These are phyloP conservation scores for Cucumis cinereus DNA, from an alignment of 306 rosid species.

Conservation along the genomic window DNA sequence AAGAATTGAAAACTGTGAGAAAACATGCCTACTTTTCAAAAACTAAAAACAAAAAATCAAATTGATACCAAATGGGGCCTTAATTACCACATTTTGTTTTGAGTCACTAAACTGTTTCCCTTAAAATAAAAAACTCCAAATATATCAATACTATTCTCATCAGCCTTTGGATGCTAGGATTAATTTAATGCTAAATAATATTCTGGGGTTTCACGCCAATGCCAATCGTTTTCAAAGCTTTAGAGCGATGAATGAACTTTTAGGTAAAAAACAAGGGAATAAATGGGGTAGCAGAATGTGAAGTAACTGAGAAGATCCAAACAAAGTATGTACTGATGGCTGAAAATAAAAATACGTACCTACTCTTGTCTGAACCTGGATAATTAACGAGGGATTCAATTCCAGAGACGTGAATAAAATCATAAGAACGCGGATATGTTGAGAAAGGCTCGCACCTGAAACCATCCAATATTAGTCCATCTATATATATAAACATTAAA, in stretches of 20 bases:
- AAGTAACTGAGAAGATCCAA: slow-evolving; percentile 7
- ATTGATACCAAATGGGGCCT: too few relatives aligned
- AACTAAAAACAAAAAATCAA: too few relatives aligned
- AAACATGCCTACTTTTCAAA: too few relatives aligned
- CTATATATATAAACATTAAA: too few relatives aligned
- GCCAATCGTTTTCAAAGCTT: not conserved
- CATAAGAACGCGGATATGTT: slow-evolving; percentile 89
- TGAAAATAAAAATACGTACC: slow-evolving; percentile 26
- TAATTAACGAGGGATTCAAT: slow-evolving; percentile 72
- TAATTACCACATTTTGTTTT: too few relatives aligned
- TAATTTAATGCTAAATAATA: not conserved
- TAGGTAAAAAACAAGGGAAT: not conserved
- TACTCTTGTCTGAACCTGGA: slow-evolving; percentile 50
- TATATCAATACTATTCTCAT: not conserved
- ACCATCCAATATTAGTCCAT: slow-evolving; percentile 23
- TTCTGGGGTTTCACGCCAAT: not conserved
- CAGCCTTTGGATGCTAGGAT: not conserved
- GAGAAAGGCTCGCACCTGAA: slow-evolving; percentile 99
- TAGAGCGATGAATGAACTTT: not conserved
- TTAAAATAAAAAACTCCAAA: not conserved
- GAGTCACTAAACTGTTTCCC: not conserved
- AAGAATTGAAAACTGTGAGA: too few relatives aligned
- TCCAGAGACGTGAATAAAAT: slow-evolving; percentile 64
- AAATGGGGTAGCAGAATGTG: not conserved
- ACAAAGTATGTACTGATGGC: not conserved